Evolutionary conservation across 169 alveolate genomes (phyloP).

Genomic region (Plasmodium vinckei): DNA sequence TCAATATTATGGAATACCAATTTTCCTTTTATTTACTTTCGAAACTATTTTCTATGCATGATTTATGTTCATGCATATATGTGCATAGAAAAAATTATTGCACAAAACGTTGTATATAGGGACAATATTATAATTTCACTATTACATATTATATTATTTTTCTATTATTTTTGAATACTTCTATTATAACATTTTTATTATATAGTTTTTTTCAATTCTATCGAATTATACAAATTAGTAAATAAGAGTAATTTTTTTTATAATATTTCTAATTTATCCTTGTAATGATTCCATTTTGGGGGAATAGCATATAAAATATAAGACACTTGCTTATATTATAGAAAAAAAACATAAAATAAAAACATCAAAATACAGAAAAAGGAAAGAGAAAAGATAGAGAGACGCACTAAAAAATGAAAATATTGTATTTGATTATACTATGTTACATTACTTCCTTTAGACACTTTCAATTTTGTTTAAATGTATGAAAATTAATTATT

Average conservation of each 20-base stretch:
- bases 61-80: too few species aligned
- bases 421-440: slow-evolving; percentile 50
- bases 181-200: not conserved
- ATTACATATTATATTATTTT: too few species aligned
- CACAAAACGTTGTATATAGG: too few species aligned
- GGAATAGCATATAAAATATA: slow-evolving; percentile 16
- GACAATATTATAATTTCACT: too few species aligned
- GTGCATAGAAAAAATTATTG: too few species aligned
- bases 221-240: too few species aligned
- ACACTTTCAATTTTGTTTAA: slow-evolving; percentile 40
- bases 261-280: not conserved
- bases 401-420: slow-evolving; percentile 18
- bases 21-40: too few species aligned
- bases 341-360: slow-evolving; percentile 16
- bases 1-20: too few species aligned
- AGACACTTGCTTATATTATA: slow-evolving; percentile 27
- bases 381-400: slow-evolving; percentile 11
- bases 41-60: too few species aligned
- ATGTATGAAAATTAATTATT: slow-evolving; percentile 69
- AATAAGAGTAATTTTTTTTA: not conserved
- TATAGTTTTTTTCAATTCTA: slow-evolving; percentile 8
- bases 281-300: slow-evolving; percentile 14
- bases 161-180: too few species aligned
- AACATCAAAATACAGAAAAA: slow-evolving; percentile 14
- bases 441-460: slow-evolving; percentile 41